Conservation (phyloP, 2,329 filamentous ascomycete species). For the Verticillium nonalfalfae region DNA sequence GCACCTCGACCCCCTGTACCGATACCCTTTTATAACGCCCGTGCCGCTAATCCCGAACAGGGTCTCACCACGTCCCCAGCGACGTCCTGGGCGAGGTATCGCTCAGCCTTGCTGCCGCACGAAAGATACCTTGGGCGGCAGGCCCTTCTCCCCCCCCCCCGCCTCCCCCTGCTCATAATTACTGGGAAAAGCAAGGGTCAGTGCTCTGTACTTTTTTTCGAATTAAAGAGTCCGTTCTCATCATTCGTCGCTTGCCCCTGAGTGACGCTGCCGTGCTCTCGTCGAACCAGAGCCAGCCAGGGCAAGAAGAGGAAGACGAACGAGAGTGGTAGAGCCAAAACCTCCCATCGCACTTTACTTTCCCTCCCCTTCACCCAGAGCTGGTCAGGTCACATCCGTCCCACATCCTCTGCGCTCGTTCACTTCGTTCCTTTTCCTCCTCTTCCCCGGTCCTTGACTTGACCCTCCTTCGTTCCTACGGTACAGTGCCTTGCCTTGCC, state of each 20-base stretch:
- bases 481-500: too few species aligned
- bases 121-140: constrained; percentile 6
- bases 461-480: not conserved
- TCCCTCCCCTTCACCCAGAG: not conserved
- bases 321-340: not conserved
- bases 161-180: not conserved
- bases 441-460: not conserved
- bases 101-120: constrained; percentile 8
- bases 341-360: not conserved
- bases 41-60: not conserved
- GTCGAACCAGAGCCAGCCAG: not conserved
- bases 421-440: not conserved
- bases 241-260: not conserved
- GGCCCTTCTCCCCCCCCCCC: too few species aligned
- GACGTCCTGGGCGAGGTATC: constrained; percentile 6
- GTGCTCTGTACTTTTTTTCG: not conserved
- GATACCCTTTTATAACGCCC: not conserved
- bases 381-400: not conserved
- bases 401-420: not conserved
- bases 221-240: not conserved
- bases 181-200: not conserved
- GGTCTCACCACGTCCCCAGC: not conserved
- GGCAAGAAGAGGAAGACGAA: not conserved
- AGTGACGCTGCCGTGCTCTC: not conserved
- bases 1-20: not conserved